Percentiles rank a stretch among this genome's conserved stretches.
Conservation (phyloP, 176 grass and related monocot genomes). For the Otatea glauca region DNA sequence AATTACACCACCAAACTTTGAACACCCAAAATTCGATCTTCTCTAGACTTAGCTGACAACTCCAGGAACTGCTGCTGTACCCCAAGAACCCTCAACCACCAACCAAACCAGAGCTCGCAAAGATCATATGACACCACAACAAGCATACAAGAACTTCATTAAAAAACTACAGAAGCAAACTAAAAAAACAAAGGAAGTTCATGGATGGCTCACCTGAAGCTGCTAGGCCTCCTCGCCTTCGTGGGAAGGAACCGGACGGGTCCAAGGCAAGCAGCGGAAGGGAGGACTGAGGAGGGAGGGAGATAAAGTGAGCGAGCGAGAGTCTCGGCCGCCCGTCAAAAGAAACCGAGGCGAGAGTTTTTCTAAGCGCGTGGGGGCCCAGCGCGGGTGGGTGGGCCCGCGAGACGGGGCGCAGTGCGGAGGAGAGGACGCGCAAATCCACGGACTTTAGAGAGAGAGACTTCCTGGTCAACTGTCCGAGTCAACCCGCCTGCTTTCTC, state of each 20-base stretch:
- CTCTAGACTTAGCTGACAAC: not conserved
- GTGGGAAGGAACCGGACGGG: not conserved
- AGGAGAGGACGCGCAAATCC: conserved; percentile 38
- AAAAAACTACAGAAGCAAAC: not conserved
- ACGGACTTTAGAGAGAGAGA: conserved; percentile 25
- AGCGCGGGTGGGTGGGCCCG: conserved; percentile 5
- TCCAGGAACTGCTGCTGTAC: not conserved
- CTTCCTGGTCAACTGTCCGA: conserved; percentile 39
- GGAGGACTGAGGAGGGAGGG: too few species aligned
- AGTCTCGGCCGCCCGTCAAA: conserved; percentile 11
- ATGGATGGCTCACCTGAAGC: conserved; percentile 27
- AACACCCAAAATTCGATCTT: not conserved
- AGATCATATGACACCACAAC: not conserved
- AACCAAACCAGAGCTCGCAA: not conserved
- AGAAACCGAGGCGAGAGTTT: conserved; percentile 45
- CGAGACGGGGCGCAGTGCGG: not conserved
- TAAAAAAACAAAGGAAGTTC: not conserved
- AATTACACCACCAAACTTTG: not conserved
- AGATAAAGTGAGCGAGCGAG: not conserved
- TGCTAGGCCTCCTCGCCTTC: not conserved
- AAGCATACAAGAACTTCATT: not conserved
- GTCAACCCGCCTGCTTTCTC: conserved; percentile 30
- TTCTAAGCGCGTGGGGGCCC: conserved; percentile 42
- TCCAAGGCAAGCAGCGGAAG: not conserved
- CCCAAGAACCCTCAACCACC: not conserved